Evolutionary conservation across 2,329 filamentous ascomycete genomes (phyloP), one percentile per base, ranked within the genome.

Genomic region (Stagonosporopsis rhizophila): DNA sequence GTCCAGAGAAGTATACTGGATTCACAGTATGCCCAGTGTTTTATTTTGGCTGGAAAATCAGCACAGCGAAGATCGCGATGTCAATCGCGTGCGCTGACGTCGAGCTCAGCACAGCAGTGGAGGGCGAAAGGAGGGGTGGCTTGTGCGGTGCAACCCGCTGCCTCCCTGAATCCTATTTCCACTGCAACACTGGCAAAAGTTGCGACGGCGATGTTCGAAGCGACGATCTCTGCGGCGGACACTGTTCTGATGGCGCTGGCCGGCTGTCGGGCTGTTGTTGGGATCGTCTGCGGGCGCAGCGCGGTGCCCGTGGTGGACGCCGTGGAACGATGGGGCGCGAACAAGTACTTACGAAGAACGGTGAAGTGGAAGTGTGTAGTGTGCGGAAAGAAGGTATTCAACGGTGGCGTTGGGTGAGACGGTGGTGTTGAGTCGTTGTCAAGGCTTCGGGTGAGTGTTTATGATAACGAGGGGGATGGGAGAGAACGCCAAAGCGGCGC

Each of bases 281-380:
- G 51, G 62, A 60, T 52, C 59, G 61, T 48, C 64, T 47, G 58
- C 7, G 64, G 51, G 65, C 69, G 67, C 68, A 72, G 65, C 66
- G 64, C 65, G 66, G 61, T 60, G 58, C 62, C 59, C 60, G 62
- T 50, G 50, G 56, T 59, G 52, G 68, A 61, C 51, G 57, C 58
- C 44, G 59, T 63, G 65, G 58, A 47, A 62, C 69, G 68, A 72
- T 66, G 67, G 61, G 62, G 65, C 63, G 58, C 46, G 55, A 60
- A 53, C 52, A 58, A 61, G 60, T 60, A 75, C 72, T 75, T 75
- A 74, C 71, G 63, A 50, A 60, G 61, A 58, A 61, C 54, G 41
- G 53, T 52, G 55, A 60, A 56, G 42, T 55, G 58, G 59, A 20
- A 44, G 52, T 44, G 56, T 48, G 42, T 25, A 44, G 35, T 45